Conservation (phyloP, 2,329 filamentous ascomycete genomes). For the Nectriaceae sp. region DNA sequence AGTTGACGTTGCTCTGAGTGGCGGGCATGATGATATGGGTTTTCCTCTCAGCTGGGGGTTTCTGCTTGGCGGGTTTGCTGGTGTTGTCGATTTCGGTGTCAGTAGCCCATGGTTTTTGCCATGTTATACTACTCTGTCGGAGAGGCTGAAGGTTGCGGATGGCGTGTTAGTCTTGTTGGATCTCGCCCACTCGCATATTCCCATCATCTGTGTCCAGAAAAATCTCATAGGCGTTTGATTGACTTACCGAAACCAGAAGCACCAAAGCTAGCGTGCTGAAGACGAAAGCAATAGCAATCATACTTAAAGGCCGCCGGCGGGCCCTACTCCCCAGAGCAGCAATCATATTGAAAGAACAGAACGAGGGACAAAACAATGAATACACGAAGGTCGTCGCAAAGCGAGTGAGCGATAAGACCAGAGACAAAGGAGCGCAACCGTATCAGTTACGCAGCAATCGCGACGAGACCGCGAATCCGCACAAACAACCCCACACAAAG, state of each 20-base stretch:
- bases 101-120: conserved; percentile 1
- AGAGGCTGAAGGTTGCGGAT: neutral
- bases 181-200: no score
- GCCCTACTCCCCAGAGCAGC: neutral
- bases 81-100: neutral
- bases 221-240: neutral
- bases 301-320: neutral
- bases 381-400: neutral
- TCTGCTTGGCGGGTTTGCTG: neutral
- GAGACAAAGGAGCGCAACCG: neutral
- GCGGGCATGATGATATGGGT: conserved; percentile 31
- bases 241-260: conserved; percentile 13
- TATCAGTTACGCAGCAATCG: no score
- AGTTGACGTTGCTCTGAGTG: conserved; percentile 22
- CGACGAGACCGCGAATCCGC: no score
- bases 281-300: conserved; percentile 7
- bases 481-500: neutral
- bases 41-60: neutral
- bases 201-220: neutral
- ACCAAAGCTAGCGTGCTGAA: conserved; percentile 12
- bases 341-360: neutral
- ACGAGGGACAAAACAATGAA: neutral
- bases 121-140: neutral
- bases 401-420: neutral
- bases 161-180: no score